Evolutionary conservation across 2,329 filamentous ascomycete genomes (phyloP), one percentile per base, ranked within the genome.

Genomic region (Hyphodiscus sp.): DNA sequence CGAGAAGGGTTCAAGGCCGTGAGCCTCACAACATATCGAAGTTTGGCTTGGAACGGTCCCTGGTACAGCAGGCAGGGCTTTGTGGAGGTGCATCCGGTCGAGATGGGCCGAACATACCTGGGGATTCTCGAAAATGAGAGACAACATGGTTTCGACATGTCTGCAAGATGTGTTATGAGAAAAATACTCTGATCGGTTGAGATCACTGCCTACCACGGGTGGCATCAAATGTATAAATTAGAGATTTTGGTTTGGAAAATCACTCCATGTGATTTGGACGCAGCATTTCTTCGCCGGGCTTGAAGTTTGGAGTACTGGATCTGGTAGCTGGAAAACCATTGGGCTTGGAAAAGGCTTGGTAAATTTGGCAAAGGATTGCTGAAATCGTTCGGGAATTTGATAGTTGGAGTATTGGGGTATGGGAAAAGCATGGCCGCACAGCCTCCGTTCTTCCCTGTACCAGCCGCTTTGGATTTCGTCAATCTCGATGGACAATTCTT

Each of bases 61-160:
- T 67, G 63, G 63, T 67, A 64, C 55, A 51, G 58, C 10, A 64
- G 47, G 41, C 47, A 65, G 49, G 65, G 65, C 6, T 67, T 65
- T 50, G 20, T 56, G 10, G 62, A 66, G 45, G 56, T 67, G 4
- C 58, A 59, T 44, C 38, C 52, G 5, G 51, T 58, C 29, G 59
- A 62, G 8, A 56, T 64, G 53, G 63, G 62, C 41, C 55, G 47
- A 30, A 53, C 56, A 44, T 64, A 64, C 29, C 47, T 61, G 46
- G 54, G 57, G 10, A 62, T 65, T 18, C 45, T 65, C 23, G 56
- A 61, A 16, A 52, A 58, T 13, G 64, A 67, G 50, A 62, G 55
- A 43, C 47, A 57, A 45, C 57, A 55, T 45, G 65, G 65, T 7
- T 50, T 65, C 11, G 62, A 66, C 44, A 57, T 59, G 19, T 56